Evolutionary conservation across 75 land plant species (phyloP), one percentile per base, ranked within the genome.

Genomic region (Ceratopteris richardii): DNA sequence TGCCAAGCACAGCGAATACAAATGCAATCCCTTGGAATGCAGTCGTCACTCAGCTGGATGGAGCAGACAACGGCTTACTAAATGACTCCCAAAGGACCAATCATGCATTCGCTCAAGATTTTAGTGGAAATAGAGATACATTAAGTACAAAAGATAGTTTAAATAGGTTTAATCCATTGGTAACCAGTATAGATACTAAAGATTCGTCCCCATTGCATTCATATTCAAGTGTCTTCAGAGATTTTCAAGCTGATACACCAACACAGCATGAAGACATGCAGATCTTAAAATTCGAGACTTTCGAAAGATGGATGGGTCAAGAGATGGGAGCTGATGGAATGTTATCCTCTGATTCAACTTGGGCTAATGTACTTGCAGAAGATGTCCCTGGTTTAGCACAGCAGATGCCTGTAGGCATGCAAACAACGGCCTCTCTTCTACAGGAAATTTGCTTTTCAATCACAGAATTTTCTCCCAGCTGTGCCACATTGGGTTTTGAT

Each of bases 381-480:
- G 86, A 88, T 27, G 70, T 68, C 7, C 72, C 80, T 19, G 72
- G 74, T 44, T 56, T 82, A 16, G 54, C 81, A 20, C 69, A 56
- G 50, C 86, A 87, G 33, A 80, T 80, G 80, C 91, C 83, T 36
- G 63, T 81, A 41, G 88, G 83, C 57, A n/a, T 33, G 25, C 81
- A 76, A 44, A 61, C 71, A 25, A 40, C 73, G 23, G 70, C 83
- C 31, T 83, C 80, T 25, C 61, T 90, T 25, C 68, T 82, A 13
- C 75, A 80, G 39, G 96, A 82, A 44, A 91, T 83, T 36, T 76
- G 83, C 2, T 90, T 79, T 54, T 84, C 66, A 20, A 87, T 90
- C 33, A n/a, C 57, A 29, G 96, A 90, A 52, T 79, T 84, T 57
- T 84, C 93, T 36, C 96, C 96, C 13, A 82, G 79, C 51, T 78